Percentiles rank a stretch among this genome's conserved stretches.
Evolutionary conservation across 1,139 yeast genomes (phyloP).

Genomic region (Yamadazyma jaroonii): DNA sequence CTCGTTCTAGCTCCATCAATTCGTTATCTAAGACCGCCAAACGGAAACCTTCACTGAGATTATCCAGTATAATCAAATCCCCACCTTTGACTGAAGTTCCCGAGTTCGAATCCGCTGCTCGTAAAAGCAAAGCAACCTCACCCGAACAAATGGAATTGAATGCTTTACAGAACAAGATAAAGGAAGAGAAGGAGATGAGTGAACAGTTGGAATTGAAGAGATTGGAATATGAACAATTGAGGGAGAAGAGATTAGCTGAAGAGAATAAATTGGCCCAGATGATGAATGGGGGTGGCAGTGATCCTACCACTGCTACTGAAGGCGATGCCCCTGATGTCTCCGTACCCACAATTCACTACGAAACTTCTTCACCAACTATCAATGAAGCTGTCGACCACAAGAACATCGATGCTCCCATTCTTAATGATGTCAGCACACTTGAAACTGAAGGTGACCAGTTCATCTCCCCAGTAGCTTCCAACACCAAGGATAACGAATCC

Average conservation of each 20-base stretch:
- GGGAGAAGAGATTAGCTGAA: constrained; percentile 17
- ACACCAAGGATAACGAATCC: constrained; percentile 7
- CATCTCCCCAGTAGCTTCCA: constrained; percentile 11
- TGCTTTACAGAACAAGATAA: constrained; percentile 25
- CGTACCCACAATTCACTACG: too few relatives aligned
- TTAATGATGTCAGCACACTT: constrained; percentile 7
- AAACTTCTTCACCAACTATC: too few relatives aligned
- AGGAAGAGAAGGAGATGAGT: constrained; percentile 30
- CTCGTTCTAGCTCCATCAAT: constrained; percentile 24
- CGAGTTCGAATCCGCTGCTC: background rate
- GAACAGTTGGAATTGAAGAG: constrained; percentile 29
- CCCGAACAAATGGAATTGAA: constrained; percentile 12
- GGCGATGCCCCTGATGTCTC: too few relatives aligned
- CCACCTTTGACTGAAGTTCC: constrained; percentile 13
- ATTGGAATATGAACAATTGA: constrained; percentile 30
- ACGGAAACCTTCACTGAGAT: constrained; percentile 18
- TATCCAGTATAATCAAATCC: constrained; percentile 14
- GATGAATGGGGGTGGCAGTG: too few relatives aligned
- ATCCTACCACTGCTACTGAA: too few relatives aligned
- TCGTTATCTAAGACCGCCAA: constrained; percentile 11
- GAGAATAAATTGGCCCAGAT: constrained; percentile 19
- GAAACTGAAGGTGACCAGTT: constrained; percentile 10
- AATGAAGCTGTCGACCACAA: too few relatives aligned
- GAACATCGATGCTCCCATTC: constrained; percentile 3
- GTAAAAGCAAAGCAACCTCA: background rate